Percentiles rank a stretch among this genome's conserved stretches.
These are phyloP conservation scores for Pochonia chlamydosporia DNA, from an alignment of 2,329 filamentous ascomycete species.

Conservation along the genomic window DNA sequence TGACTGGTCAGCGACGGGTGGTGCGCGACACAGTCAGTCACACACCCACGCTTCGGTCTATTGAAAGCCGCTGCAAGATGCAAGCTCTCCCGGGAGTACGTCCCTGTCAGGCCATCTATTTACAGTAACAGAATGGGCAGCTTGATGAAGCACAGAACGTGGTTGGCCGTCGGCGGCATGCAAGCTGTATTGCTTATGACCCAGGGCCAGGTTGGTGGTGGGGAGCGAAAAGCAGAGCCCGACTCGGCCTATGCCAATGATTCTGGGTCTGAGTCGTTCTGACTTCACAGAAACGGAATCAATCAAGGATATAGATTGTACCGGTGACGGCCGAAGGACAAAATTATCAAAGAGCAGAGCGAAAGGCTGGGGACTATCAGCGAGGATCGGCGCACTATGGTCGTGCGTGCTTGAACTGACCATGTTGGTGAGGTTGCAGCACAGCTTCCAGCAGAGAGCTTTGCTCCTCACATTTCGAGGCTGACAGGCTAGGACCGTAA, in stretches of 20 bases:
- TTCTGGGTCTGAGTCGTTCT: no score
- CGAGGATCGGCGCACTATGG: no score
- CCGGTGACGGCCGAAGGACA: no score
- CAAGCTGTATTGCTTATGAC: background rate
- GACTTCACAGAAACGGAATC: background rate
- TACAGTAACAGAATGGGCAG: slow-evolving; percentile 2
- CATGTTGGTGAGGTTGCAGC: background rate
- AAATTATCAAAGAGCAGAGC: no score
- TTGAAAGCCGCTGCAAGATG: slow-evolving; percentile 4
- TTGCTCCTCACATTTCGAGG: no score
- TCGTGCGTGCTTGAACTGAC: no score
- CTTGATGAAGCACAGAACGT: background rate
- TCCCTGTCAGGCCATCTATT: slow-evolving; percentile 4
- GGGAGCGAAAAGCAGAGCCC: background rate
- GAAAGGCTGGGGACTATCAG: no score
- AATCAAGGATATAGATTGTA: no score
- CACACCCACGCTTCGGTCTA: background rate
- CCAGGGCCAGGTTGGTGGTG: background rate
- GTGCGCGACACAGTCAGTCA: background rate
- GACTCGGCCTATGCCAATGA: background rate
- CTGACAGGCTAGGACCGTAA: no score
- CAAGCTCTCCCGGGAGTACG: slow-evolving; percentile 1
- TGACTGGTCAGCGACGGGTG: background rate
- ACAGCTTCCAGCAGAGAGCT: background rate
- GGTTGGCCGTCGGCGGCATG: slow-evolving; percentile 2